Percentiles rank a stretch among this genome's conserved stretches.
Evolutionary conservation across 345 rosid species (phyloP).

Genomic region (Trapa bicornis): DNA sequence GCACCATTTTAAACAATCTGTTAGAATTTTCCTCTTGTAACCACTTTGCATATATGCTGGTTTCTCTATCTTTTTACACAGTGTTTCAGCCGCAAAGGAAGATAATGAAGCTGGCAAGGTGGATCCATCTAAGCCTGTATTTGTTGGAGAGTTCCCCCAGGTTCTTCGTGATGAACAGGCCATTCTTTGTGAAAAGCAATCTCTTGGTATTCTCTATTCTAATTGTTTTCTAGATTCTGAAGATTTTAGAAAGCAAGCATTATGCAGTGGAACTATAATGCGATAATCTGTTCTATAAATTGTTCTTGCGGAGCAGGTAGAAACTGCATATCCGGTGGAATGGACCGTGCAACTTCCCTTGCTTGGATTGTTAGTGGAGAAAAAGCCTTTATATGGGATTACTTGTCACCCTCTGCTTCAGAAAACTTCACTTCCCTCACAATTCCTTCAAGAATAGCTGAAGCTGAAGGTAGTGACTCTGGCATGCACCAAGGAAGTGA

Average conservation of each 20-base stretch:
- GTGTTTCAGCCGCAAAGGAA: constrained; percentile 39
- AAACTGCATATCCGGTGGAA: constrained; percentile 53
- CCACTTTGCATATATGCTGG: neutral
- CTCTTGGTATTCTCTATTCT: constrained; percentile 38
- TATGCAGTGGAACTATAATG: neutral
- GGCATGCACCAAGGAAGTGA: constrained; percentile 18
- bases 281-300: constrained; percentile 5
- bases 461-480: constrained; percentile 17
- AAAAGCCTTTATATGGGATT: constrained; percentile 66
- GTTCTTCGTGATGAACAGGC: constrained; percentile 59
- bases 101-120: constrained; percentile 32
- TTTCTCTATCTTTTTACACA: constrained; percentile 14
- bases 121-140: constrained; percentile 70
- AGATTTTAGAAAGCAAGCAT: neutral
- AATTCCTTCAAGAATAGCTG: constrained; percentile 37
- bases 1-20: neutral
- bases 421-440: constrained; percentile 48
- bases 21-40: neutral
- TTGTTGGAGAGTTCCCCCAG: constrained; percentile 80
- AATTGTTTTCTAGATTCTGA: neutral
- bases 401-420: constrained; percentile 36
- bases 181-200: constrained; percentile 26
- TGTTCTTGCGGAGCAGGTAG: constrained; percentile 32
- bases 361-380: constrained; percentile 68
- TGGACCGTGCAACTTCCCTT: constrained; percentile 58